Conservation (phyloP, 2,329 filamentous ascomycete species). For the Penicillium oxalicum region DNA sequence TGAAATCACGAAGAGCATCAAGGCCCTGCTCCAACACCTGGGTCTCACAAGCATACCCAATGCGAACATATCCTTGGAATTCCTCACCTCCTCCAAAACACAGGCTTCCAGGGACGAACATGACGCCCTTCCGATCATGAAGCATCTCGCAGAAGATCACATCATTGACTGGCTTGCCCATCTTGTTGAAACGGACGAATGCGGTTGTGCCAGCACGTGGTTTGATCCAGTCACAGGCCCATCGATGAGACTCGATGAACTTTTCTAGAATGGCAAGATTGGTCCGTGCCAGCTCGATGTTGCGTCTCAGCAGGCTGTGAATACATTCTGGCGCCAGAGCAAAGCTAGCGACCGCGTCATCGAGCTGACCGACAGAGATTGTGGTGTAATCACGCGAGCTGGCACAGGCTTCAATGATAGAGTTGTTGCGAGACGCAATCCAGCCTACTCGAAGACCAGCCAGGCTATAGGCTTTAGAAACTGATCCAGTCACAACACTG, state of each 20-base stretch:
- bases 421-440: constrained; percentile 62
- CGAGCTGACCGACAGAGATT: constrained; percentile 76
- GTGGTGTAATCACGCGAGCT: constrained; percentile 73
- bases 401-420: constrained; percentile 59
- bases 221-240: constrained; percentile 63
- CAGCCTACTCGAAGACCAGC: constrained; percentile 79
- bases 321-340: constrained; percentile 63
- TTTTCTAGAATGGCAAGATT: constrained; percentile 62
- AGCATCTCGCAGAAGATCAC: constrained; percentile 65
- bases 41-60: constrained; percentile 70
- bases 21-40: constrained; percentile 62
- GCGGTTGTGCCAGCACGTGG: constrained; percentile 75
- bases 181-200: constrained; percentile 63
- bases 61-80: constrained; percentile 68
- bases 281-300: constrained; percentile 59
- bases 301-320: constrained; percentile 56
- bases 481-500: constrained; percentile 67
- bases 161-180: constrained; percentile 62
- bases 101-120: constrained; percentile 66
- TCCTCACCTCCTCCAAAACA: constrained; percentile 65
- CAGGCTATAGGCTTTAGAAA: constrained; percentile 80
- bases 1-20: constrained; percentile 49
- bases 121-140: constrained; percentile 61
- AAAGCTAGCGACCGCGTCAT: constrained; percentile 71
- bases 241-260: constrained; percentile 61